Evolutionary conservation across 257 asterid species (phyloP), one percentile per base, ranked within the genome.

Genomic region (Nicotiana obtusifolia): DNA sequence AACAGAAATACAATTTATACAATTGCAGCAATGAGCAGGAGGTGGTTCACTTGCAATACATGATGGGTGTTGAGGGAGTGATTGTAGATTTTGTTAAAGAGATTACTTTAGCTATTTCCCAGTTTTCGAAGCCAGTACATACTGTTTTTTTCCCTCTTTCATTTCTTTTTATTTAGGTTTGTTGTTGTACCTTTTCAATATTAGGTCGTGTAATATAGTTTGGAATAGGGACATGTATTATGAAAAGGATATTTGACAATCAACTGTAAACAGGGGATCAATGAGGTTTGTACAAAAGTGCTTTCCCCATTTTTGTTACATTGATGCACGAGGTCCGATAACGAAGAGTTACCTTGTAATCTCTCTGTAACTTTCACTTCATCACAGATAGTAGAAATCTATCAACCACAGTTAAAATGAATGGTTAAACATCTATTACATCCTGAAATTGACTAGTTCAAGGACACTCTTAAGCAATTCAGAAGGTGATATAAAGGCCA

Each of bases 11-110:
- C 13, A 9, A 26, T 22, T 26, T 7, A 11, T 4, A 5, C 22
- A 3, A 6, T 71, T 80, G 4, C 78, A 86, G 88, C 57, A 83
- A 83, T 47, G 82, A 79, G 76, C 20, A 81, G 3, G 85, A 83
- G 82, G 85, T 69, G 37, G 89, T 83, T 67, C 64, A 77, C 49
- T 28, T 86, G 82, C 82, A 78, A 73, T 78, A 68, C 77, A 37
- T 77, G 73, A 81, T 86, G 84, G 88, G 86, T 9, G 80, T 83
- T 16, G 83, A 83, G 80, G 85, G 88, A 75, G 87, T 86, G 20
- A 86, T 86, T 35, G 87, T 81, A 24, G 89, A 86, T 20, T 65
- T 83, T 17, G 77, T 83, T 7, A 69, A 81, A 71, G 78, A 86
- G 65, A 83, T 83, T 10, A 81, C 84, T 14, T 82, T 41, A 49